Percentiles rank a stretch among this genome's conserved stretches.
Evolutionary conservation across 768 basidiomycete genomes (phyloP).

Genomic region (Hirschioporus abietinus): DNA sequence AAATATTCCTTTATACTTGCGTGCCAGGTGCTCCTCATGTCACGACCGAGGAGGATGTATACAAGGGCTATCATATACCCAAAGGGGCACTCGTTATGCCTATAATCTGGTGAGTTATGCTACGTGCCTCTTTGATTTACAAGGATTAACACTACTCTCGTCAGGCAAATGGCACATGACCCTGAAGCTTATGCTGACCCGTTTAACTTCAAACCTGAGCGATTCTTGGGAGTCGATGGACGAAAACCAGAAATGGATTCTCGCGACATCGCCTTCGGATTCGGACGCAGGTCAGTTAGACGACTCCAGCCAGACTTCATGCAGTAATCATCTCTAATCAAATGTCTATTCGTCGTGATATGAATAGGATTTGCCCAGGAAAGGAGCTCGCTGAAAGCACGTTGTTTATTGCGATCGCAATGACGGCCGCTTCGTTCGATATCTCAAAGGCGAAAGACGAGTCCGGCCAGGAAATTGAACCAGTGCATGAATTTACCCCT

Average conservation of each 20-base stretch:
- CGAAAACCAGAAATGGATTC: background rate
- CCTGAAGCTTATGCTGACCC: constrained; percentile 22
- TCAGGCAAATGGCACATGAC: constrained; percentile 15
- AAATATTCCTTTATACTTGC: background rate
- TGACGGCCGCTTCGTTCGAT: constrained; percentile 10
- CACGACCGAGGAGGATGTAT: constrained; percentile 24
- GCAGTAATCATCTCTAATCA: too few relatives aligned
- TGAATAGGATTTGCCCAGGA: constrained; percentile 11
- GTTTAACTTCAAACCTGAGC: constrained; percentile 22
- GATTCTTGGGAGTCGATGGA: constrained; percentile 14
- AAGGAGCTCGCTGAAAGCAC: constrained; percentile 11
- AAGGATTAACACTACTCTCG: background rate
- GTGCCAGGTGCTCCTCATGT: constrained; percentile 20
- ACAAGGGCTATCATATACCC: constrained; percentile 27
- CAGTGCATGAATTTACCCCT: background rate
- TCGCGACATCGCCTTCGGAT: constrained; percentile 9
- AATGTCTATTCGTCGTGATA: too few relatives aligned
- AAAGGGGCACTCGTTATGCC: constrained; percentile 18
- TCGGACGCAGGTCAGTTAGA: background rate
- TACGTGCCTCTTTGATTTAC: background rate
- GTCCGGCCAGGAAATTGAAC: background rate
- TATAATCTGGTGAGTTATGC: constrained; percentile 8
- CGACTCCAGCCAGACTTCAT: background rate
- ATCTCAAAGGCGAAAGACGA: constrained; percentile 8
- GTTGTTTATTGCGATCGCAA: constrained; percentile 12